phyloP scores from a whole-genome alignment of 2,329 filamentous ascomycete species.

The Fonsecaea multimorphosa region DNA sequence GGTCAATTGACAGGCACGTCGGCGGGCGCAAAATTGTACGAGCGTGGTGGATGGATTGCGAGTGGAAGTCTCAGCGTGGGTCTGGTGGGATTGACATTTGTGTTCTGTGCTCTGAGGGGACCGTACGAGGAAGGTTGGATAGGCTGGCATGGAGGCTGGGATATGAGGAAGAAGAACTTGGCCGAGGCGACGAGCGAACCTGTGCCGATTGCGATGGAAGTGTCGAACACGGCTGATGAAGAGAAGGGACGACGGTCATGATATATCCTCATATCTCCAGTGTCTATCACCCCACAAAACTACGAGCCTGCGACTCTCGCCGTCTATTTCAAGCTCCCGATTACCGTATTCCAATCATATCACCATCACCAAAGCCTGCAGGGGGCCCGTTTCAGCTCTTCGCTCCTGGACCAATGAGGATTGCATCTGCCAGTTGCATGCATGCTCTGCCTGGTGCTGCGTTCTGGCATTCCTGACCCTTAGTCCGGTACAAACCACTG shows the following conservation, averaged over 20 bases:
- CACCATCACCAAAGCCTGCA: background rate
- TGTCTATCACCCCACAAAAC: background rate
- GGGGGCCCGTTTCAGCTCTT: background rate
- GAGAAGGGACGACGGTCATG: slow-evolving; percentile 9
- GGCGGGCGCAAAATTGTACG: slow-evolving; percentile 64
- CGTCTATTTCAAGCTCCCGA: background rate
- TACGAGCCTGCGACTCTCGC: background rate
- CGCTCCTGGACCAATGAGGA: background rate
- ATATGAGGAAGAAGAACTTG: slow-evolving; percentile 46
- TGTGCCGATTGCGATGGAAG: slow-evolving; percentile 11
- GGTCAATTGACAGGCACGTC: slow-evolving; percentile 76
- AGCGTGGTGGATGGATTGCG: slow-evolving; percentile 61
- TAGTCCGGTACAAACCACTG: background rate
- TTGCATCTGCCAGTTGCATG: background rate
- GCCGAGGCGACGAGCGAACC: slow-evolving; percentile 31
- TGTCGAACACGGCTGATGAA: slow-evolving; percentile 1
- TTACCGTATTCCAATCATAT: background rate
- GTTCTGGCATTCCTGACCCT: background rate
- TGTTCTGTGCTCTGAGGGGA: slow-evolving; percentile 56
- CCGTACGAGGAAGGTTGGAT: slow-evolving; percentile 65
- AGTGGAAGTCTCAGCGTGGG: slow-evolving; percentile 64
- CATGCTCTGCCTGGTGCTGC: background rate
- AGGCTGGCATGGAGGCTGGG: slow-evolving; percentile 66
- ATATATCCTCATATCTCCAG: background rate
- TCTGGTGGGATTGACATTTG: slow-evolving; percentile 57